A percentile compares a stretch with the other conserved stretches of the same genome.
These are phyloP conservation scores for Phytopythium helicoides DNA, from an alignment of 352 stramenopile genomes.

Conservation along the genomic window DNA sequence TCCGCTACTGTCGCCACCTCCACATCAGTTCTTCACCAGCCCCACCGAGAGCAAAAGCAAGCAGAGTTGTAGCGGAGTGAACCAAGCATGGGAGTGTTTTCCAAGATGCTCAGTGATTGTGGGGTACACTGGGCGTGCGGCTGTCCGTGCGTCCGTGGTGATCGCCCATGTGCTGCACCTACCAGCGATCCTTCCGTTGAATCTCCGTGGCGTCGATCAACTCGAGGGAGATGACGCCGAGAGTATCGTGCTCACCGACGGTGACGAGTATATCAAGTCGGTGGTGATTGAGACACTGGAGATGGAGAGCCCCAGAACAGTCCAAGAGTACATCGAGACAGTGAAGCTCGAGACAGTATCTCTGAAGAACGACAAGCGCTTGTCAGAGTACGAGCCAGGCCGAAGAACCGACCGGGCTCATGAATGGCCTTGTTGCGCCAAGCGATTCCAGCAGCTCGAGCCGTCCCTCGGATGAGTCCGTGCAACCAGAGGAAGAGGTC, in stretches of 20 bases:
- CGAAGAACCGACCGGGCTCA: too few species aligned
- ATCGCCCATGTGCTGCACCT: constrained; percentile 16
- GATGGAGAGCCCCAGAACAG: background rate
- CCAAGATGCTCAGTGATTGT: constrained; percentile 13
- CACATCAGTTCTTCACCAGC: too few species aligned
- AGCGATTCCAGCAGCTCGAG: background rate
- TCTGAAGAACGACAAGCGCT: background rate
- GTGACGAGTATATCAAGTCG: constrained; percentile 10
- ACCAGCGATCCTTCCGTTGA: background rate
- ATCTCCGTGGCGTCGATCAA: background rate
- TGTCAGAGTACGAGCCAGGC: too few species aligned
- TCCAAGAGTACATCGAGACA: constrained; percentile 1
- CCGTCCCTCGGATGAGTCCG: background rate
- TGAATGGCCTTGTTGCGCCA: too few species aligned
- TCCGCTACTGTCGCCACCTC: too few species aligned
- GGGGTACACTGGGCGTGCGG: constrained; percentile 12
- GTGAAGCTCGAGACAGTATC: constrained; percentile 1
- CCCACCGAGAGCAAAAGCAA: too few species aligned
- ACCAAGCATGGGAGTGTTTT: constrained; percentile 30
- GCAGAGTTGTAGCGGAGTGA: too few species aligned
- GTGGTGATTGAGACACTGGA: constrained; percentile 16
- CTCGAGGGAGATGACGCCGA: constrained; percentile 9
- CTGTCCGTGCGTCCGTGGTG: constrained; percentile 12
- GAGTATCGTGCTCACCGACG: constrained; percentile 5
- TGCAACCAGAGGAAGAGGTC: constrained; percentile 28